These are phyloP conservation scores for Fragaria ananassa DNA, from an alignment of 306 rosid species.

Conservation along the genomic window DNA sequence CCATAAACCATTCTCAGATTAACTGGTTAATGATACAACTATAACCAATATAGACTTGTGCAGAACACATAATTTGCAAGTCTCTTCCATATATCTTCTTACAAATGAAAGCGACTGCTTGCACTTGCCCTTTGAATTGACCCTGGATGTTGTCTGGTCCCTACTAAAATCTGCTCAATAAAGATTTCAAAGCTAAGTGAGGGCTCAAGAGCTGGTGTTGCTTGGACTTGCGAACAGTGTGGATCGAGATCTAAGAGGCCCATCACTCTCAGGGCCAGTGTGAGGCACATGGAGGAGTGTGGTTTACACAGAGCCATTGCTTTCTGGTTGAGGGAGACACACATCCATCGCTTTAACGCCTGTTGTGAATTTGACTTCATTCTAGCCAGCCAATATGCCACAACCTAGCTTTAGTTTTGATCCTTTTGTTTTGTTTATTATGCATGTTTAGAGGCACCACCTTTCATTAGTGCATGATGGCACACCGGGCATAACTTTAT, in stretches of 20 bases:
- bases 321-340: conserved; percentile 1
- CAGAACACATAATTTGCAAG: background rate
- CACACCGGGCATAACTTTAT: background rate
- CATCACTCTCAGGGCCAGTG: conserved; percentile 15
- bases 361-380: conserved; percentile 22
- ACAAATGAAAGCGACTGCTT: background rate
- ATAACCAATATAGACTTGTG: background rate
- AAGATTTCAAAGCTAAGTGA: background rate
- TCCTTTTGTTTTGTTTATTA: background rate
- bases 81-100: background rate
- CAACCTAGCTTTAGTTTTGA: conserved; percentile 6
- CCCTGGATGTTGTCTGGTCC: background rate
- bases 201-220: conserved; percentile 3
- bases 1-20: background rate
- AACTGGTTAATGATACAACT: background rate
- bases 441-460: conserved; percentile 1
- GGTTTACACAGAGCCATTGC: conserved; percentile 10
- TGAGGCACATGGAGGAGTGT: conserved; percentile 32
- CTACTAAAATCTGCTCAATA: background rate
- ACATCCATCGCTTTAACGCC: background rate
- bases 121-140: background rate
- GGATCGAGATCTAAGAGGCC: conserved; percentile 5
- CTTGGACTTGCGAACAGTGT: background rate
- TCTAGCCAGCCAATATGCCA: conserved; percentile 22
- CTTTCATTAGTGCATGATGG: conserved; percentile 3